Evolutionary conservation across 108 stramenopile genomes (phyloP).

Genomic region (Tribonema minus): DNA sequence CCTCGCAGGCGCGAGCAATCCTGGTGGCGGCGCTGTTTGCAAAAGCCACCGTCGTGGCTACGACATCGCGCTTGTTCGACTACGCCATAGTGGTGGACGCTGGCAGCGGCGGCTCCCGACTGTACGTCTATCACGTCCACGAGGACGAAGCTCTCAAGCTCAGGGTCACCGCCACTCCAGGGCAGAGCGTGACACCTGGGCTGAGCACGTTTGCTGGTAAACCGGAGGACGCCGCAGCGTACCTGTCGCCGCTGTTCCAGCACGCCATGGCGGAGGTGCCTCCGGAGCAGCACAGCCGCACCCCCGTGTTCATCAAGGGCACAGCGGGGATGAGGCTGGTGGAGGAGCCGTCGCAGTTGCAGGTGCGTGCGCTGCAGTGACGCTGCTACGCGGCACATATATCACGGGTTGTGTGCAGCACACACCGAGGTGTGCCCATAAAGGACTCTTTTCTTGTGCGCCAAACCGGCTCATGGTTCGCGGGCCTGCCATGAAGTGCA

Average conservation of each 20-base stretch:
- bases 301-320: slow-evolving; percentile 50
- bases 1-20: too few species aligned
- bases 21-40: too few species aligned
- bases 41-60: too few species aligned
- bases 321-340: slow-evolving; percentile 55
- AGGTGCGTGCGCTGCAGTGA: too few species aligned
- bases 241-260: slow-evolving; percentile 38
- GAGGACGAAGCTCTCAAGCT: too few species aligned
- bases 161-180: slow-evolving; percentile 18
- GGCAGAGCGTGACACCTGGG: slow-evolving; percentile 45
- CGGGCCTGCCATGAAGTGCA: too few species aligned
- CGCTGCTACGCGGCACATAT: too few species aligned
- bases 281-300: slow-evolving; percentile 14
- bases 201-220: slow-evolving; percentile 36
- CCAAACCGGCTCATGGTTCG: too few species aligned
- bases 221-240: slow-evolving; percentile 35
- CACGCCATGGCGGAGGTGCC: slow-evolving; percentile 41
- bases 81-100: slow-evolving; percentile 37
- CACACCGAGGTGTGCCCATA: too few species aligned
- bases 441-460: too few species aligned
- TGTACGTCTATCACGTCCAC: slow-evolving; percentile 33
- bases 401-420: too few species aligned
- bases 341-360: slow-evolving; percentile 3
- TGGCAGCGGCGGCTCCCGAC: slow-evolving; percentile 42
- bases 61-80: too few species aligned